Evolutionary conservation across 225 moss, liverwort and hornwort genomes (phyloP), one percentile per base, ranked within the genome.

Genomic region (Physcomitrellopsis africana): DNA sequence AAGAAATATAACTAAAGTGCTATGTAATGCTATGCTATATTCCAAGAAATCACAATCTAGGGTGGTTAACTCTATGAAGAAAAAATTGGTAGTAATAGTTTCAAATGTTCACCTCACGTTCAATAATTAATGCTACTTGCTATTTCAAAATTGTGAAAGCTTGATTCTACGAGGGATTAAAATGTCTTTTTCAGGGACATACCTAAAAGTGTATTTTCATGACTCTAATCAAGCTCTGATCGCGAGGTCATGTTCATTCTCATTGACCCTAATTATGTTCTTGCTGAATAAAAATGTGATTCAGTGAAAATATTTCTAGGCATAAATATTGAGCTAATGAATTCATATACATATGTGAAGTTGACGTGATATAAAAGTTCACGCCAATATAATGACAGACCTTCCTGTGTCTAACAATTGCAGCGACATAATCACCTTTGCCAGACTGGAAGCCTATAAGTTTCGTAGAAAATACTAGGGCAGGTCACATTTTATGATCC

Each of bases 341-440:
- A 52, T 7, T 12, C 23, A 11, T 5, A 51, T 27, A 56, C 24
- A 26, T 1, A 24, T 29, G 37, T 15, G 5, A 61, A 51, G 51
- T 27, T 19, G 29, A 60, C 72, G 32, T 37, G 32, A 60, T 19
- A n/a, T 9, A 72, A 72, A 59, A 59, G 0, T 9, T 47, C 59
- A 3, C 19, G 8, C 11, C n/a, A 60, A 29, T 49, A 8, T 51
- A 51, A 19, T 43, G 43, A 11, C 24, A 23, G 41, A 11, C 42
- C 11, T 24, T 22, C 51, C 20, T 41, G 49, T 63, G 51, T 18
- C 48, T 49, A 15, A 29, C 59, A 57, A 53, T 19, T 71, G n/a
- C n/a, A 70, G 58, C 26, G 52, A 52, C 11, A 72, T 62, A 61
- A 32, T 49, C 37, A 32, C 60, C 19, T 51, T 19, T 51, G 61